Base-by-base conservation (phyloP, 768 basidiomycete species). In the Amanita jacksonii region DNA sequence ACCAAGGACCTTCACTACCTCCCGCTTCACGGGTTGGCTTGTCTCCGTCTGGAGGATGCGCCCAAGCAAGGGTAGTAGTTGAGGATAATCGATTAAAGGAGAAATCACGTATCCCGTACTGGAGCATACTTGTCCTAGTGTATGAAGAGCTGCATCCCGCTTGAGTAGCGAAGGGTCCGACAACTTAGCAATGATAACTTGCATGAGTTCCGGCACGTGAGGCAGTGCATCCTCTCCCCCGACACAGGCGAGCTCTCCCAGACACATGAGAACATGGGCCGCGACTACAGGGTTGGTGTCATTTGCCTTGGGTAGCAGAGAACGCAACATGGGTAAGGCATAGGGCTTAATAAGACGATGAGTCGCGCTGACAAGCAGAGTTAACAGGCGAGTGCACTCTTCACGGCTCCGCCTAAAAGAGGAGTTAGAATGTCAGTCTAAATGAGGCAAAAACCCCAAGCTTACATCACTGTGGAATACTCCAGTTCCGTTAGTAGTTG, bases 401-500 rank as follows among this genome's bases (percentile, higher is more conserved):
- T 99, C 94, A 27, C 86, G 77, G 52, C 76, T 85, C 20, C 86
- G 84, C 56, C 87, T 90, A 49, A 19, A 24, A 15, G 37, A n/a
- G 32, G 10, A 24, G 45, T 57, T 25, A 45, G 38, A n/a, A n/a
- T n/a, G n/a, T 36, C 47, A 30, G 33, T 50, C 28, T 28, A 20
- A 2, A 30, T 15, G n/a, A 38, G 3, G 40, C 16, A 23, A 16
- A n/a, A 31, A 42, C 18, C 1, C 15, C 12, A 37, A 54, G n/a
- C 55, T 20, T 45, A 79, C 91, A 68, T 64, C 40, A 91, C 81
- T 2, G 87, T 92, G 3, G 92, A 90, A 57, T 97, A 98, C 64
- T 98, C 93, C 28, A 99, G 67, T 63, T 98, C 96, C 0, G 96
- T 98, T 46, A 99, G 69, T 5, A 99, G 74, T 58, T 98, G 94